Conservation (phyloP, 2,329 filamentous ascomycete species). For the Xylariaceae sp. region DNA sequence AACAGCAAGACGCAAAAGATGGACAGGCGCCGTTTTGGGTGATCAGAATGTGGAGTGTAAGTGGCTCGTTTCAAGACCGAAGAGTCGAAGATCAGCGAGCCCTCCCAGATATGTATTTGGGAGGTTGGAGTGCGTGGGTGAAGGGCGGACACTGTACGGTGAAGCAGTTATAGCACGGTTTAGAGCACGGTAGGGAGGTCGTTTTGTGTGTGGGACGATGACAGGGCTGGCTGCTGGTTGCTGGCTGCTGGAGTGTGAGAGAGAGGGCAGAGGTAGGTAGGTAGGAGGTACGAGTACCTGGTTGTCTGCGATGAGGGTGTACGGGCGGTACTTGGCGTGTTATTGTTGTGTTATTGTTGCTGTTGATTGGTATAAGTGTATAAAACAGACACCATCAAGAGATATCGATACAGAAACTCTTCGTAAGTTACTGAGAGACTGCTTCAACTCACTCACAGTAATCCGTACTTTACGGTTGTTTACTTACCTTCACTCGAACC, state of each 20-base stretch:
- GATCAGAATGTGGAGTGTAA: conserved; percentile 34
- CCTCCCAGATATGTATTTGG: conserved; percentile 29
- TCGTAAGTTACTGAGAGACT: too few relatives aligned
- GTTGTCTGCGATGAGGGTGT: neutral
- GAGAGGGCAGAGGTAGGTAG: neutral
- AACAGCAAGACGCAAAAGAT: conserved; percentile 21
- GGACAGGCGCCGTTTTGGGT: conserved; percentile 34
- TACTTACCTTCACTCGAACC: too few relatives aligned
- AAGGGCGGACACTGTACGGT: conserved; percentile 21
- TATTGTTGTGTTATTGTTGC: neutral
- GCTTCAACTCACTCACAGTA: too few relatives aligned
- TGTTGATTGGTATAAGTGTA: too few relatives aligned
- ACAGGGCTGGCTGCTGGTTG: conserved; percentile 8
- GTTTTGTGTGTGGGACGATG: conserved; percentile 9
- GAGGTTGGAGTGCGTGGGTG: conserved; percentile 27
- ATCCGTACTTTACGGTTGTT: too few relatives aligned
- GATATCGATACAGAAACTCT: too few relatives aligned
- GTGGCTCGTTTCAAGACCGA: conserved; percentile 36
- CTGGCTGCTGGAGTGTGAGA: neutral
- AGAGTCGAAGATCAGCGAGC: conserved; percentile 34
- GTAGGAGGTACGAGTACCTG: neutral
- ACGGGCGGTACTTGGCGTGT: neutral
- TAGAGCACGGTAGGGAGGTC: conserved; percentile 13
- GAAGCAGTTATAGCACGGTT: conserved; percentile 13
- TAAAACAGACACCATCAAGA: too few relatives aligned